Conservation (phyloP, 768 basidiomycete genomes). For the Lentinula detonsa region DNA sequence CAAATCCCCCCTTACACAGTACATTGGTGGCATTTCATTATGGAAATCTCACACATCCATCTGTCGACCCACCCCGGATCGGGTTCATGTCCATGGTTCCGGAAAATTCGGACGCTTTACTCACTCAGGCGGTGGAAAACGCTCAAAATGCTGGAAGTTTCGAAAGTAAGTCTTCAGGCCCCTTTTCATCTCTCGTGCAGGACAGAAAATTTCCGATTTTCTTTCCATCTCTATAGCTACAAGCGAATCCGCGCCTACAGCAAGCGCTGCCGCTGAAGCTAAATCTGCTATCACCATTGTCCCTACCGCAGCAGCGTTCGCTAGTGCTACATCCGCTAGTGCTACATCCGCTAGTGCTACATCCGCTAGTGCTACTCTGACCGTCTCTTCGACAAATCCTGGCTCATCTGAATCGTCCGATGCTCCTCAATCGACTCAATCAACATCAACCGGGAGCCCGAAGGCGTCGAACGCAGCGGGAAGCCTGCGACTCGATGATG, state of each 20-base stretch:
- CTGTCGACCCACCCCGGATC: slow-evolving; percentile 60
- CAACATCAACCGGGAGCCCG: too few species aligned
- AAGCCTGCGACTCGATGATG: not conserved
- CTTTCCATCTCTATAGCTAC: slow-evolving; percentile 19
- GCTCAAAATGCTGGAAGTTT: slow-evolving; percentile 33
- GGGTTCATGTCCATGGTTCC: slow-evolving; percentile 64
- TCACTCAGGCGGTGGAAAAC: slow-evolving; percentile 28
- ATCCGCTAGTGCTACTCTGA: not conserved
- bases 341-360: not conserved
- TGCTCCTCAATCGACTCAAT: not conserved
- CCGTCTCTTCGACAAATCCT: not conserved
- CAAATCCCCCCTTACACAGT: slow-evolving; percentile 21
- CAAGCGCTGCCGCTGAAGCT: slow-evolving; percentile 18
- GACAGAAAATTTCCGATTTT: not conserved
- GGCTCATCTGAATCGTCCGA: not conserved
- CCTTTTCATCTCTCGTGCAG: not conserved
- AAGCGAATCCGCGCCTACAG: slow-evolving; percentile 28
- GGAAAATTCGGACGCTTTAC: slow-evolving; percentile 34
- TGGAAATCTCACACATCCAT: slow-evolving; percentile 64
- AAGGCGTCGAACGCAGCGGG: not conserved
- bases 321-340: not conserved
- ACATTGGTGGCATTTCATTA: slow-evolving; percentile 64
- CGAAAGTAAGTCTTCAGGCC: slow-evolving; percentile 20
- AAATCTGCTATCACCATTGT: slow-evolving; percentile 12
- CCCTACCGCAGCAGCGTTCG: not conserved